Evolutionary conservation across 1,139 yeast species (phyloP), one percentile per base, ranked within the genome.

Genomic region (Candida tropicalis): DNA sequence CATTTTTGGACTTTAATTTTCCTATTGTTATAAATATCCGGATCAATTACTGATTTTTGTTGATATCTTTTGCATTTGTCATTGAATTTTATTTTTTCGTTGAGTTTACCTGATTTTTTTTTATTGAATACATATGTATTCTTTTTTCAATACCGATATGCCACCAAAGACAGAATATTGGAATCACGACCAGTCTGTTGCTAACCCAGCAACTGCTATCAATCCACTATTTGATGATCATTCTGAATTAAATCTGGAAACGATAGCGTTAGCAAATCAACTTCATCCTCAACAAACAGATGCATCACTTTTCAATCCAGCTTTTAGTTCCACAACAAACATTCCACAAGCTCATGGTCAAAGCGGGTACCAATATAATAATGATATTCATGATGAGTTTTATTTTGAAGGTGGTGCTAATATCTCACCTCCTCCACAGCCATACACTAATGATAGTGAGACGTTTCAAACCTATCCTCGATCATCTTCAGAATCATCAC

Each of bases 201-300:
- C 27, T 13, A 39, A 20, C 16, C 32, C 31, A 29, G 24, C 32
- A 15, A 24, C 16, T 8, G 16, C 28, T 22, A 20, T 25, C n/a
- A 31, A 36, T 22, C 26, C 31, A 4, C 12, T 42, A 11, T 43
- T 45, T 23, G 47, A 44, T 3, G 46, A 39, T 15, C 39, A 38
- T 8, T 41, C 45, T 29, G 54, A 52, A 31, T 45, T 52, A 29
- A 46, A 51, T 24, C 53, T 48, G 9, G 52, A 51, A 31, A 52
- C 46, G 29, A 33, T 49, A 13, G 26, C 41, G 24, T 39, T 45
- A 5, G 41, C 50, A 27, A 48, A 51, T 22, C 47, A 35, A 17
- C 47, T n/a, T 20, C 18, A 22, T 13, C 27, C 16, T 5, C 27
- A 22, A 6, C 17, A 20, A n/a, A 10, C 11, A 12, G 15, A 10